Percentiles rank a stretch among this genome's conserved stretches.
phyloP scores from a whole-genome alignment of 2,329 filamentous ascomycete genomes.

The Alternaria dauci region DNA sequence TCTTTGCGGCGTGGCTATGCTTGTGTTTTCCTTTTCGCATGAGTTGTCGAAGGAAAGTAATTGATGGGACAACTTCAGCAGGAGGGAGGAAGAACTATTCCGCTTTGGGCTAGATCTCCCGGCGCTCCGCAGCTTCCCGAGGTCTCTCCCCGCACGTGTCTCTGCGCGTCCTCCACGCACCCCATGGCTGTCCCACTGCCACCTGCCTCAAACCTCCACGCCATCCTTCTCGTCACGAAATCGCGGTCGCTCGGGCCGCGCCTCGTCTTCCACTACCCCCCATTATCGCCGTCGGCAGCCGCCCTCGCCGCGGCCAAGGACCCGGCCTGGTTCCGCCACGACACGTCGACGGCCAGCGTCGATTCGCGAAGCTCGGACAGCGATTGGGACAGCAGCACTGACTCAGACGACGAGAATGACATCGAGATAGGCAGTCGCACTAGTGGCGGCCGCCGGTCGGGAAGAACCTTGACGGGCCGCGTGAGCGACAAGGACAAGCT shows the following conservation, averaged over 20 bases:
- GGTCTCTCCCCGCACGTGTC: conserved; percentile 9
- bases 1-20: too few relatives aligned
- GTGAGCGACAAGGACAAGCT: conserved; percentile 39
- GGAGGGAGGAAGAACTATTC: not conserved
- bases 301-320: conserved; percentile 44
- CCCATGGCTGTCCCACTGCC: conserved; percentile 44
- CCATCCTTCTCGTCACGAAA: conserved; percentile 52
- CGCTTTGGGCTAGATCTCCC: conserved; percentile 30
- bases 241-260: conserved; percentile 51
- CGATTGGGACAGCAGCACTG: conserved; percentile 51
- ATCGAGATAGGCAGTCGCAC: conserved; percentile 47
- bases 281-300: conserved; percentile 48
- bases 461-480: conserved; percentile 37
- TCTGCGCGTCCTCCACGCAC: conserved; percentile 8
- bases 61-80: too few relatives aligned
- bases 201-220: conserved; percentile 50
- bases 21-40: too few relatives aligned
- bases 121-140: conserved; percentile 15
- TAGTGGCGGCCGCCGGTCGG: conserved; percentile 44
- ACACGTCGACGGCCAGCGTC: conserved; percentile 47
- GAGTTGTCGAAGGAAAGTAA: too few relatives aligned
- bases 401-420: conserved; percentile 47
- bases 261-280: conserved; percentile 55
- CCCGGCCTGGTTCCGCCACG: conserved; percentile 50
- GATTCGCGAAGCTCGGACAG: conserved; percentile 45